Percentiles rank a stretch among this genome's conserved stretches.
Conservation (phyloP, 148 eudicot species). For the Silene uniflora region DNA sequence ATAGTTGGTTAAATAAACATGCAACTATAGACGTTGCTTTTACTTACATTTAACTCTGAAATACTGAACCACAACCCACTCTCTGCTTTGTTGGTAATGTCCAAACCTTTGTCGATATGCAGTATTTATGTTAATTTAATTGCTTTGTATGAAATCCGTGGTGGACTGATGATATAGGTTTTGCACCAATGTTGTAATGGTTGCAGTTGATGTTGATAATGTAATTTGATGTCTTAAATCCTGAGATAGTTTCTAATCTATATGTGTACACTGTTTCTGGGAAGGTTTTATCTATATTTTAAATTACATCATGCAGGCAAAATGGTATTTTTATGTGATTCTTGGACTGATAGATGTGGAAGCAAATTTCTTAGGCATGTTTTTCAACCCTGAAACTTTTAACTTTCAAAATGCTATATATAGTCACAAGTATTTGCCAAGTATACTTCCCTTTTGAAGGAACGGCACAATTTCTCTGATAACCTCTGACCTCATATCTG, state of each 20-base stretch:
- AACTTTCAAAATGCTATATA: neutral
- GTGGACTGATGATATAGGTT: neutral
- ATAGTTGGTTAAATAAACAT: neutral
- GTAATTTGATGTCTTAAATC: neutral
- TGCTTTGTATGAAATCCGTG: neutral
- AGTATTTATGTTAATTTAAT: neutral
- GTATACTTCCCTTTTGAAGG: neutral
- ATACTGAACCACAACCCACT: neutral
- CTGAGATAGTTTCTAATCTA: neutral
- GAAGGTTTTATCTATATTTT: slow-evolving; percentile 13
- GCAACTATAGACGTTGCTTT: neutral
- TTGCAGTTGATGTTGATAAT: neutral
- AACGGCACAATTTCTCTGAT: slow-evolving; percentile 6
- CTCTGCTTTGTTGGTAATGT: neutral
- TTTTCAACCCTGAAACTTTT: neutral
- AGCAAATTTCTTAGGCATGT: slow-evolving; percentile 68
- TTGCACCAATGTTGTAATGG: neutral
- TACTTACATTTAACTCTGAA: neutral
- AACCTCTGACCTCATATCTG: slow-evolving; percentile 18
- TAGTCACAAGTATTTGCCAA: neutral
- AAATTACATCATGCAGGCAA: slow-evolving; percentile 51
- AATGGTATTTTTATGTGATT: slow-evolving; percentile 79
- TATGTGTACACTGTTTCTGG: neutral
- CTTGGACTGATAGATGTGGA: slow-evolving; percentile 84
- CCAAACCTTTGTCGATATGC: neutral